A percentile compares a stretch with the other conserved stretches of the same genome.
Conservation (phyloP, 179 eudicot species). For the Amaranthus tricolor region DNA sequence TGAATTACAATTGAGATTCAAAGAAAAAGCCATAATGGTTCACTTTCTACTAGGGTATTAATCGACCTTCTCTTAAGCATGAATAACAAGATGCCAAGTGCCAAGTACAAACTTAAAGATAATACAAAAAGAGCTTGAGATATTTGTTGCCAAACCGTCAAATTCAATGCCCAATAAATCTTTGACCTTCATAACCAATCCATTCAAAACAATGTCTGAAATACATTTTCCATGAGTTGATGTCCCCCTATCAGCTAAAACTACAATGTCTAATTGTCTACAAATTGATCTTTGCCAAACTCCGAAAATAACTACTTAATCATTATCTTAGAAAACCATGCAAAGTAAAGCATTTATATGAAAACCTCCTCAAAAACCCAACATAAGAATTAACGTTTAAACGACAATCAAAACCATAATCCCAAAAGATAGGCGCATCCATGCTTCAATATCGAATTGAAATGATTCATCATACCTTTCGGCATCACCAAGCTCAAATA, state of each 20-base stretch:
- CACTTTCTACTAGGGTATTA: background rate
- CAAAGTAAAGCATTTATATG: background rate
- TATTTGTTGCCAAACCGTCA: background rate
- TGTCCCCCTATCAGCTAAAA: background rate
- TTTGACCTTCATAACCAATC: background rate
- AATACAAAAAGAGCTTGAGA: background rate
- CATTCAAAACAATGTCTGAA: background rate
- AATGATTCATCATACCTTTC: background rate
- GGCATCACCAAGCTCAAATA: background rate
- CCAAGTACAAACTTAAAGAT: background rate
- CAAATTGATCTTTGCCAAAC: background rate
- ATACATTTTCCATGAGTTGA: background rate
- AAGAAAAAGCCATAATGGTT: background rate
- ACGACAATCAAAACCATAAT: no score
- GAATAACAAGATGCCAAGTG: no score
- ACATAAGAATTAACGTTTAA: background rate
- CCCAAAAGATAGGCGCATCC: background rate
- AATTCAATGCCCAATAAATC: background rate
- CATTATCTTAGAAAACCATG: background rate
- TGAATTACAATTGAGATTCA: background rate
- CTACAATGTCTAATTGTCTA: background rate
- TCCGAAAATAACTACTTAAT: background rate
- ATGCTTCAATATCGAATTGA: background rate
- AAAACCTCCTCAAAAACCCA: background rate
- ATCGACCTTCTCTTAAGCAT: background rate